Percentiles rank a stretch among this genome's conserved stretches.
Evolutionary conservation across 768 basidiomycete species (phyloP).

Genomic region (Phylloporus sp.): DNA sequence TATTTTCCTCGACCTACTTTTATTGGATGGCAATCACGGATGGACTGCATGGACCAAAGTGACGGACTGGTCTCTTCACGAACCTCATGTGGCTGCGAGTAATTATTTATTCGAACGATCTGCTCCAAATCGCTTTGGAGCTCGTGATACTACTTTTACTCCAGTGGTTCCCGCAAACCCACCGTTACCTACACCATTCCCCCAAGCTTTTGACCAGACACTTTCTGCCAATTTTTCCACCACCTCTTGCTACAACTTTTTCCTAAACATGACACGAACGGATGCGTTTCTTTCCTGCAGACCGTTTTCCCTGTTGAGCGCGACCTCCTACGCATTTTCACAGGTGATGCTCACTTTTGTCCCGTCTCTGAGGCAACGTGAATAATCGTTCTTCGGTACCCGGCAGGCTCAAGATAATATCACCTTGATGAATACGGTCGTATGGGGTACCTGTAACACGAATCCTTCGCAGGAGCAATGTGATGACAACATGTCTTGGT

Average conservation of each 20-base stretch:
- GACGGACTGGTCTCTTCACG: slow-evolving; percentile 40
- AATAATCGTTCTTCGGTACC: background rate
- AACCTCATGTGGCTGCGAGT: slow-evolving; percentile 32
- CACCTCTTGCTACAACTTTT: slow-evolving; percentile 62
- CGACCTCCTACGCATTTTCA: slow-evolving; percentile 51
- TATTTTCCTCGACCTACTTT: slow-evolving; percentile 41
- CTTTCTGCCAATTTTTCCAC: slow-evolving; percentile 66
- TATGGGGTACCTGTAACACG: slow-evolving; percentile 84
- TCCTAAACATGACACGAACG: slow-evolving; percentile 67
- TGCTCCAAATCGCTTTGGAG: background rate
- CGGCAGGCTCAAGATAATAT: slow-evolving; percentile 63
- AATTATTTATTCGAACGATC: slow-evolving; percentile 10
- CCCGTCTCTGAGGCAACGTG: background rate
- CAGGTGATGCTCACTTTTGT: slow-evolving; percentile 38
- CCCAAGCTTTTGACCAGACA: slow-evolving; percentile 66
- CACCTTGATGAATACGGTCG: slow-evolving; percentile 57
- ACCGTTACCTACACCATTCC: slow-evolving; percentile 68
- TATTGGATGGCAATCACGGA: slow-evolving; percentile 22
- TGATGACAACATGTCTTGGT: slow-evolving; percentile 62
- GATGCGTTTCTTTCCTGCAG: slow-evolving; percentile 67
- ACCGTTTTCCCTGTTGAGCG: slow-evolving; percentile 64
- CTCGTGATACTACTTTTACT: slow-evolving; percentile 13
- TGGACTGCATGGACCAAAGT: slow-evolving; percentile 31
- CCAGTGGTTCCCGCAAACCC: slow-evolving; percentile 35
- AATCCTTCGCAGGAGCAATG: slow-evolving; percentile 47